These are phyloP conservation scores for Chaetomium cochliodes DNA, from an alignment of 495 filamentous ascomycete genomes.

Conservation along the genomic window DNA sequence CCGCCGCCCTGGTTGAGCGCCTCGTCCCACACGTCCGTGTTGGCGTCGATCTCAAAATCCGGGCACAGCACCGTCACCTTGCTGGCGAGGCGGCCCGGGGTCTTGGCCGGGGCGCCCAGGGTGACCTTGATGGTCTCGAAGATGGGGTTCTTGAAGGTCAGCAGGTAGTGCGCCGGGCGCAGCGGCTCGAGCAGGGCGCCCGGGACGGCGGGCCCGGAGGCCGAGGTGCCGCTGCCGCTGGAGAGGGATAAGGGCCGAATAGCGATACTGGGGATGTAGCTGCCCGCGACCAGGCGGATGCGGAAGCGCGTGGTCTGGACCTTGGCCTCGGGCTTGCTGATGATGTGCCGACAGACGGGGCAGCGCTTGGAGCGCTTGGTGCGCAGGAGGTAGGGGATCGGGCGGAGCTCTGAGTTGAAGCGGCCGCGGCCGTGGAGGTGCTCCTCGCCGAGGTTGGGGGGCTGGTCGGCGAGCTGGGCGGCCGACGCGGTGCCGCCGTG, in stretches of 20 bases:
- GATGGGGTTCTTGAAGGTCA: constrained; percentile 89
- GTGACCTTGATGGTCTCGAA: constrained; percentile 87
- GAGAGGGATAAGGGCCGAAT: constrained; percentile 62
- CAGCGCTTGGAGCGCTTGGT: constrained; percentile 94
- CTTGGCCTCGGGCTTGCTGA: constrained; percentile 91
- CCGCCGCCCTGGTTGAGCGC: constrained; percentile 58
- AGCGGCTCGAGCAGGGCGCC: constrained; percentile 57
- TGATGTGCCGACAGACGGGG: constrained; percentile 86
- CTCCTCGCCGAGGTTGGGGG: constrained; percentile 40
- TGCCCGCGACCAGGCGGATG: constrained; percentile 83
- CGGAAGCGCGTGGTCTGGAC: constrained; percentile 80
- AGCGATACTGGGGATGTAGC: constrained; percentile 78
- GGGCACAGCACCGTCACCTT: constrained; percentile 92
- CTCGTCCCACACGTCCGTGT: constrained; percentile 95
- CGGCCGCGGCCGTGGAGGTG: constrained; percentile 51
- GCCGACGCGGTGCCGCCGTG: constrained; percentile 43
- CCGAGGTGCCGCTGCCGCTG: constrained; percentile 12
- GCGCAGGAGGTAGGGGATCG: constrained; percentile 74
- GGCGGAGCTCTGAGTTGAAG: constrained; percentile 68
- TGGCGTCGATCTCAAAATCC: constrained; percentile 91
- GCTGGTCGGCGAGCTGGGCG: constrained; percentile 41
- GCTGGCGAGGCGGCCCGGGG: constrained; percentile 71
- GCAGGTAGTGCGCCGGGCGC: constrained; percentile 73
- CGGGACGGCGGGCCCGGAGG: constrained; percentile 1
- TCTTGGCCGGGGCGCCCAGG: constrained; percentile 77